A percentile compares a stretch with the other conserved stretches of the same genome.
Conservation (phyloP, 163 green algal genomes). For the Prototheca stagnorum region DNA sequence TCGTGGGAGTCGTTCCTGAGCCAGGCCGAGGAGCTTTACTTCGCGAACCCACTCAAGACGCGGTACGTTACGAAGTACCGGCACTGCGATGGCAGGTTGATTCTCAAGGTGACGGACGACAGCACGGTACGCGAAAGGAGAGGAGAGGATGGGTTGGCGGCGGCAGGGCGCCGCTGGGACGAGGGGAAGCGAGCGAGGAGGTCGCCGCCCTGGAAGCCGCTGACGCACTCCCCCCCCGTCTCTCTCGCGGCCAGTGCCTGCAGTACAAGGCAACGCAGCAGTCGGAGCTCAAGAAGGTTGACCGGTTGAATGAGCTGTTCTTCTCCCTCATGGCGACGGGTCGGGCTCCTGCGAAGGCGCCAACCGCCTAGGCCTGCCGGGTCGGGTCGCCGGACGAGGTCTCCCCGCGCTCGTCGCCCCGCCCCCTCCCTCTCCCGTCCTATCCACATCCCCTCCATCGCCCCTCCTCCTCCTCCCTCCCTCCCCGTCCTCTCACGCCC, state of each 20-base stretch:
- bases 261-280: conserved; percentile 83
- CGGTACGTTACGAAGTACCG: conserved; percentile 75
- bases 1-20: conserved; percentile 49
- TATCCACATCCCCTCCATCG: no score
- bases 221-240: not conserved
- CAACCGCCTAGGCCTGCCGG: no score
- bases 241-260: conserved; percentile 43
- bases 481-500: no score
- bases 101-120: conserved; percentile 79
- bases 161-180: not conserved
- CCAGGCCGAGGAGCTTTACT: conserved; percentile 52
- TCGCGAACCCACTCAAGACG: conserved; percentile 43
- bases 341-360: conserved; percentile 18
- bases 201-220: not conserved
- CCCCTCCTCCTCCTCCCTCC: no score
- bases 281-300: conserved; percentile 70
- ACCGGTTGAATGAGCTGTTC: conserved; percentile 74
- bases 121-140: conserved; percentile 20
- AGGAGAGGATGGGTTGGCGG: not conserved
- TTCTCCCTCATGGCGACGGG: conserved; percentile 59
- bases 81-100: conserved; percentile 58
- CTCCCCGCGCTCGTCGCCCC: no score
- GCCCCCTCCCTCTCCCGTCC: no score
- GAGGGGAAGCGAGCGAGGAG: not conserved
- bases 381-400: no score